phyloP scores from a whole-genome alignment of 257 asterid genomes.

The Agastache rugosa region DNA sequence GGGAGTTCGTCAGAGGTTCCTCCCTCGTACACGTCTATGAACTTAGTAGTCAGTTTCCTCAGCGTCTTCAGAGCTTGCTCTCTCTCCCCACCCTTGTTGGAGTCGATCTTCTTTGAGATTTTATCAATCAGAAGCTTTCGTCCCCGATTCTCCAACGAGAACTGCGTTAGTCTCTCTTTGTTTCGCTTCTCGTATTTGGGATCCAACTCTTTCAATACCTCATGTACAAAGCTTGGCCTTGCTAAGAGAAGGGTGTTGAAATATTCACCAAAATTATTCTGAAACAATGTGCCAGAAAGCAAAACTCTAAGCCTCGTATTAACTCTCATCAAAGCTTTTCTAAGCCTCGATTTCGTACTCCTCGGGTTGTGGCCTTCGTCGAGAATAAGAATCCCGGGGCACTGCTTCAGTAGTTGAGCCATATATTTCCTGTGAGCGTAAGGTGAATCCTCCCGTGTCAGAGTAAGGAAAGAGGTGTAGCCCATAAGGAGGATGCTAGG shows the following conservation, averaged over 20 bases:
- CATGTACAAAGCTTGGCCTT: constrained; percentile 79
- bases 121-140: constrained; percentile 81
- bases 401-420: constrained; percentile 85
- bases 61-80: constrained; percentile 71
- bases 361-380: constrained; percentile 99
- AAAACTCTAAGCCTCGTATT: constrained; percentile 80
- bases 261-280: constrained; percentile 95
- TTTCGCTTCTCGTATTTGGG: constrained; percentile 81
- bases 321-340: constrained; percentile 92
- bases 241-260: constrained; percentile 93
- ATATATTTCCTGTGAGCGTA: constrained; percentile 96
- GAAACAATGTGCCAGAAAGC: constrained; percentile 93
- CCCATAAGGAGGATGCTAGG: constrained; percentile 98
- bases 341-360: constrained; percentile 91
- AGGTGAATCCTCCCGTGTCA: constrained; percentile 90
- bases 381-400: constrained; percentile 90
- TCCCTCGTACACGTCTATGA: constrained; percentile 93
- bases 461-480: constrained; percentile 84
- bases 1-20: constrained; percentile 80
- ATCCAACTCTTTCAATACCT: constrained; percentile 84
- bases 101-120: constrained; percentile 78
- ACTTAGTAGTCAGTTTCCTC: constrained; percentile 73
- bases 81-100: constrained; percentile 70
- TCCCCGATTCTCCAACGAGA: constrained; percentile 81
- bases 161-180: constrained; percentile 58